Evolutionary conservation across 1,139 yeast genomes (phyloP).

Genomic region (Saccharomyces pastorianus): DNA sequence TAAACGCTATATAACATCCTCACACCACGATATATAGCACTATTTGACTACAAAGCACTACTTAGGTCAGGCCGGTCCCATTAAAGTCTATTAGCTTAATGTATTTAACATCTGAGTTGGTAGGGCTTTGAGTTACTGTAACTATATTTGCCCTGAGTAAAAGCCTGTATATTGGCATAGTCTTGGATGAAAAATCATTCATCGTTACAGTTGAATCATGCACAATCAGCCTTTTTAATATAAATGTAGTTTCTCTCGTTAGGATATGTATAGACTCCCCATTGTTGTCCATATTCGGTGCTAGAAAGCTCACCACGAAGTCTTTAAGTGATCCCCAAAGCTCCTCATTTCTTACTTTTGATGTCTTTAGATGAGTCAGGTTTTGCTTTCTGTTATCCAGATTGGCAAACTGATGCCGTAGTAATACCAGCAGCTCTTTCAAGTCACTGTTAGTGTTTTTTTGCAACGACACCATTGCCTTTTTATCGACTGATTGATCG

Average conservation of each 20-base stretch:
- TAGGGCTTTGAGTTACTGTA: background rate
- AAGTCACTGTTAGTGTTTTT: constrained; percentile 11
- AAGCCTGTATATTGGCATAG: constrained; percentile 11
- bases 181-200: constrained; percentile 12
- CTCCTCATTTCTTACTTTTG: constrained; percentile 1
- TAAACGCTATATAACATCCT: background rate
- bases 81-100: constrained; percentile 4
- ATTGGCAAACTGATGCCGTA: background rate
- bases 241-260: background rate
- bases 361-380: background rate
- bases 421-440: constrained; percentile 3
- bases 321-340: constrained; percentile 5
- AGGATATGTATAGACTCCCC: background rate
- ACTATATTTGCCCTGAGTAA: constrained; percentile 9
- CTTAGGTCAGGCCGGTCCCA: background rate
- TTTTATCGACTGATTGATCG: constrained; percentile 5
- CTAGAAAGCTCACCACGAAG: constrained; percentile 10
- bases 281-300: constrained; percentile 9
- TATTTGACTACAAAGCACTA: background rate
- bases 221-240: constrained; percentile 10
- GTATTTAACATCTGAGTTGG: background rate
- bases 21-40: background rate
- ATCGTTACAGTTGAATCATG: constrained; percentile 13
- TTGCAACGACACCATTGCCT: constrained; percentile 14
- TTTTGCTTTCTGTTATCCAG: background rate